Evolutionary conservation across 345 rosid species (phyloP).

Genomic region (Eucalyptus sideroxylon): DNA sequence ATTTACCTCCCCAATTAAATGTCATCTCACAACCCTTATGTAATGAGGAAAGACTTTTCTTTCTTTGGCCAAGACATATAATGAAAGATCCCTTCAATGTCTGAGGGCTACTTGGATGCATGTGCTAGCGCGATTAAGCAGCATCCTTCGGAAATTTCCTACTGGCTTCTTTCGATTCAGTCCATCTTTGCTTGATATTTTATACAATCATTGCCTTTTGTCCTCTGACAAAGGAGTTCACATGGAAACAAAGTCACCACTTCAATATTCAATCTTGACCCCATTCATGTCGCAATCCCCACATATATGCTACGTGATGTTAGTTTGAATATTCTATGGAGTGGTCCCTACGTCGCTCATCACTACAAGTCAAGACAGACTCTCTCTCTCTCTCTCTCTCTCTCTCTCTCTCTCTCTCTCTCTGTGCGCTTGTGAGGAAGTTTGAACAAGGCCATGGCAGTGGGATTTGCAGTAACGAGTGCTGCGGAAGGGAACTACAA

Average conservation of each 20-base stretch:
- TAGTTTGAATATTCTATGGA: not conserved
- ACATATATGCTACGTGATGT: not conserved
- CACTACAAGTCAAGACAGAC: not conserved
- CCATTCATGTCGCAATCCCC: not conserved
- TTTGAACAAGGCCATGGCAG: constrained; percentile 24
- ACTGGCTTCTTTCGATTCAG: not conserved
- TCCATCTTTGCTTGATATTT: not conserved
- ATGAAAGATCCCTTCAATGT: not conserved
- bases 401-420: not conserved
- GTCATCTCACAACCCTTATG: no score
- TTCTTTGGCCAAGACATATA: not conserved
- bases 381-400: not conserved
- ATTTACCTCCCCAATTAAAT: no score
- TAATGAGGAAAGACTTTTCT: not conserved
- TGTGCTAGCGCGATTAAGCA: not conserved
- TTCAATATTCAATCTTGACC: not conserved
- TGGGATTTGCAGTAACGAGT: constrained; percentile 5
- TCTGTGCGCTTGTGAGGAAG: not conserved
- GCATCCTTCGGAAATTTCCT: not conserved
- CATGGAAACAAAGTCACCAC: not conserved
- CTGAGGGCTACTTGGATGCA: not conserved
- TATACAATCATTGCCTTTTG: not conserved
- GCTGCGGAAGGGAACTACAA: constrained; percentile 8
- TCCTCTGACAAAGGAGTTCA: not conserved
- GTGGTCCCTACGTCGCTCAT: not conserved